Percentiles rank a stretch among this genome's conserved stretches.
Conservation (phyloP, 1,284 basidiomycete genomes). For the Microbotryum silenes-acaulis region DNA sequence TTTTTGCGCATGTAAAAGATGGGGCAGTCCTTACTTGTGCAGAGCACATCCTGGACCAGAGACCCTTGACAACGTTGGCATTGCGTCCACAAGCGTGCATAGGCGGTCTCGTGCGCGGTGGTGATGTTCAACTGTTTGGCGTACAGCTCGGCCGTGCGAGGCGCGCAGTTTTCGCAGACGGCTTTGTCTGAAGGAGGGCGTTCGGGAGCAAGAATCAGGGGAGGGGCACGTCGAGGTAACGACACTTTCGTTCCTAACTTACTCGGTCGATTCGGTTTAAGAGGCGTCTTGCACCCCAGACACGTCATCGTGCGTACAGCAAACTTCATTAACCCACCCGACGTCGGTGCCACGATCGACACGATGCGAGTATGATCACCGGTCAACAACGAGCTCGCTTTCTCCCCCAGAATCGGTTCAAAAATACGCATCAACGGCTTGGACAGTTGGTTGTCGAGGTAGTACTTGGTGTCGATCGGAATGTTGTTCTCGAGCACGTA, state of each 20-base stretch:
- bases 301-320: constrained; percentile 89
- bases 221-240: background rate
- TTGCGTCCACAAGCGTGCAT: constrained; percentile 90
- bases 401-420: constrained; percentile 91
- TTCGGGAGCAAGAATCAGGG: background rate
- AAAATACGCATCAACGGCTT: constrained; percentile 94
- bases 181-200: constrained; percentile 58
- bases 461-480: constrained; percentile 93
- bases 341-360: constrained; percentile 73
- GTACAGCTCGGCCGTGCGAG: constrained; percentile 75
- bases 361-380: constrained; percentile 90
- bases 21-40: constrained; percentile 92
- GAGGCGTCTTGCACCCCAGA: constrained; percentile 81
- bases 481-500: constrained; percentile 94
- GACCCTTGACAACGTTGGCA: constrained; percentile 92
- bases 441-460: constrained; percentile 90
- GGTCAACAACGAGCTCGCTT: constrained; percentile 69
- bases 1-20: constrained; percentile 98
- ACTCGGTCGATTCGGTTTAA: constrained; percentile 40
- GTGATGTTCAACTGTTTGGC: constrained; percentile 72
- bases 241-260: background rate
- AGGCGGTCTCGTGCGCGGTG: constrained; percentile 75
- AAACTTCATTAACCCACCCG: constrained; percentile 94
- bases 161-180: constrained; percentile 84
- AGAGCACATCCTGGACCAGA: constrained; percentile 73